Conservation (phyloP, 2,329 filamentous ascomycete species). For the Microdochium paspali region DNA sequence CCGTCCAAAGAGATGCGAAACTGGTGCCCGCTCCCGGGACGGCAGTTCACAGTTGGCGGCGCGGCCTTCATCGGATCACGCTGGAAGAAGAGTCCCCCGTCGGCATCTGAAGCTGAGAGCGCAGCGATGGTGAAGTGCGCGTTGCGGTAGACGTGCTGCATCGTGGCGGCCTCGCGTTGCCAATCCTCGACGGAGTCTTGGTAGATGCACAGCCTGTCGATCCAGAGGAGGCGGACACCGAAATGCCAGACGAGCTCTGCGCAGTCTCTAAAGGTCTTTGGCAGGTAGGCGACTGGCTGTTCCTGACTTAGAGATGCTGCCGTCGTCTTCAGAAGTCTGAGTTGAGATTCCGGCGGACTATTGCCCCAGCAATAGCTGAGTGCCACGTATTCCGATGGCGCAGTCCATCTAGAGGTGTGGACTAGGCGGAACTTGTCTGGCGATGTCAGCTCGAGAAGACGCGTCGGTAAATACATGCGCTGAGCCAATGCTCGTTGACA, state of each 20-base stretch:
- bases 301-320: not conserved
- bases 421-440: conserved; percentile 6
- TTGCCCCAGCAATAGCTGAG: conserved; percentile 11
- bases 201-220: conserved; percentile 13
- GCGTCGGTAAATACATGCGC: conserved; percentile 5
- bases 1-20: conserved; percentile 2
- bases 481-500: conserved; percentile 1
- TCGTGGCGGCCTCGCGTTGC: conserved; percentile 6
- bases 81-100: conserved; percentile 7
- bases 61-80: conserved; percentile 3
- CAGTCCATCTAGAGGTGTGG: conserved; percentile 1
- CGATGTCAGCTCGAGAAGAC: conserved; percentile 6
- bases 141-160: conserved; percentile 9
- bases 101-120: conserved; percentile 4
- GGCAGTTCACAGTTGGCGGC: conserved; percentile 3
- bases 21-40: not conserved
- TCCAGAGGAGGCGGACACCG: conserved; percentile 11
- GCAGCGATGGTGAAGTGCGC: conserved; percentile 9
- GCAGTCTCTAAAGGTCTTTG: conserved; percentile 7
- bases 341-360: conserved; percentile 2
- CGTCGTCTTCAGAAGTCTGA: conserved; percentile 3
- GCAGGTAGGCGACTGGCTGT: conserved; percentile 3
- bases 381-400: conserved; percentile 5
- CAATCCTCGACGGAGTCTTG: conserved; percentile 11
- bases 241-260: too few relatives aligned